Evolutionary conservation across 345 rosid genomes (phyloP).

Genomic region (Erucastrum elatum): DNA sequence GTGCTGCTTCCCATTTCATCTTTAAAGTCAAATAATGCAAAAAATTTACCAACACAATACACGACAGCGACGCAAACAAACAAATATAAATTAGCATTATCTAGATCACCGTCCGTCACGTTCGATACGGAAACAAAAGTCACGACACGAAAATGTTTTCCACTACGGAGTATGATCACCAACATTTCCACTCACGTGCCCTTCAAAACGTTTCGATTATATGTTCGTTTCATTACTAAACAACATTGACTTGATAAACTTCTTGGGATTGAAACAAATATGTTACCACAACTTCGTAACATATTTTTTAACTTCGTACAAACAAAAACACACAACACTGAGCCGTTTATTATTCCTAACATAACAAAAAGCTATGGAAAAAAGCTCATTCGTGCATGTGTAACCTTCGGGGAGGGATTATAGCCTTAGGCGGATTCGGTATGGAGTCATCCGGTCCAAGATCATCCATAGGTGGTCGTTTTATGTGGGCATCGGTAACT

Average conservation of each 20-base stretch:
- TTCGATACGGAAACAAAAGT: too few relatives aligned
- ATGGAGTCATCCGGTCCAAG: constrained; percentile 62
- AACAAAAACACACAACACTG: constrained; percentile 1
- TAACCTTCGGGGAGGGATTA: constrained; percentile 48
- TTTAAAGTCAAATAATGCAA: too few relatives aligned
- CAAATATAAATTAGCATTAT: too few relatives aligned
- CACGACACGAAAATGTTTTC: too few relatives aligned
- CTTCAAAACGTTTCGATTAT: too few relatives aligned
- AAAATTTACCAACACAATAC: too few relatives aligned
- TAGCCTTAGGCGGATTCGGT: constrained; percentile 44
- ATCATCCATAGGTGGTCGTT: constrained; percentile 68
- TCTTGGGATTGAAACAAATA: not conserved
- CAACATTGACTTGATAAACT: not conserved
- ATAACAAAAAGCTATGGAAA: not conserved
- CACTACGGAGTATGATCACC: too few relatives aligned
- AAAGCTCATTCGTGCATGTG: constrained; percentile 40
- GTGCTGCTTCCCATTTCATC: too few relatives aligned
- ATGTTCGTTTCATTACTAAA: too few relatives aligned
- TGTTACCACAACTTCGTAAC: not conserved
- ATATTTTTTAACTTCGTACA: not conserved
- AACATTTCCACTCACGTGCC: too few relatives aligned
- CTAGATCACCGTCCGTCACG: too few relatives aligned
- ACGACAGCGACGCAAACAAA: too few relatives aligned
- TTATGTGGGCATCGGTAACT: constrained; percentile 68
- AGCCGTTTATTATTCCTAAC: not conserved